Percentiles rank a stretch among this genome's conserved stretches.
These are phyloP conservation scores for Diaporthe longicolla DNA, from an alignment of 2,329 filamentous ascomycete species.

Conservation along the genomic window DNA sequence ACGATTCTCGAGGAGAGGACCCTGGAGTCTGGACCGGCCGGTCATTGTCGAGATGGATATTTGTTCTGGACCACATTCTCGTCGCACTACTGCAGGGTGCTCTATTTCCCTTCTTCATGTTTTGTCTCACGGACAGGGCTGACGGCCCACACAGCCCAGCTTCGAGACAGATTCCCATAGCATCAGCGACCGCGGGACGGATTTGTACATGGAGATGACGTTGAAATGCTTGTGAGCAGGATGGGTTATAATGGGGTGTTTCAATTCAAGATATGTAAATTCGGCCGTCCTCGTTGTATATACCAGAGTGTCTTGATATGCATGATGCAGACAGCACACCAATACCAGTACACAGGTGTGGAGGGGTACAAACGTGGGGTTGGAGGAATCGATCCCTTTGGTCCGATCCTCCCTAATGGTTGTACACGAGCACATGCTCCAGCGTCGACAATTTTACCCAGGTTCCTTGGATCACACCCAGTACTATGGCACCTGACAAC, in stretches of 20 bases:
- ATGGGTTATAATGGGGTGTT: background rate
- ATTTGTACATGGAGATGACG: background rate
- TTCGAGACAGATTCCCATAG: background rate
- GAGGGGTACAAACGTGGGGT: background rate
- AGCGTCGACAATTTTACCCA: background rate
- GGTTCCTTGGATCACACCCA: background rate
- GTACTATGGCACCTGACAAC: background rate
- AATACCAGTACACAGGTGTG: background rate
- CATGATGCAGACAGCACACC: background rate
- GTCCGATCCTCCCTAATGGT: background rate
- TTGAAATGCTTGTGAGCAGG: background rate
- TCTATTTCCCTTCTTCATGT: background rate
- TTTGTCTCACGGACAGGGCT: background rate
- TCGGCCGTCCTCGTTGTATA: background rate
- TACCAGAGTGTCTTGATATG: background rate
- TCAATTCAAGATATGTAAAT: background rate
- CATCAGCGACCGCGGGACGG: background rate
- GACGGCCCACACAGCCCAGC: background rate
- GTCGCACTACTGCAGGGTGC: conserved; percentile 7
- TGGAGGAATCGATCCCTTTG: conserved; percentile 3
- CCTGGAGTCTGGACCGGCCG: background rate
- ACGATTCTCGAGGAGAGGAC: background rate
- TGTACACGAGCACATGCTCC: too few relatives aligned
- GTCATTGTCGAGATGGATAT: background rate
- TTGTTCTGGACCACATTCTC: background rate